Base-by-base conservation (phyloP, 2,329 filamentous ascomycete species). In the Claviceps sp. region DNA sequence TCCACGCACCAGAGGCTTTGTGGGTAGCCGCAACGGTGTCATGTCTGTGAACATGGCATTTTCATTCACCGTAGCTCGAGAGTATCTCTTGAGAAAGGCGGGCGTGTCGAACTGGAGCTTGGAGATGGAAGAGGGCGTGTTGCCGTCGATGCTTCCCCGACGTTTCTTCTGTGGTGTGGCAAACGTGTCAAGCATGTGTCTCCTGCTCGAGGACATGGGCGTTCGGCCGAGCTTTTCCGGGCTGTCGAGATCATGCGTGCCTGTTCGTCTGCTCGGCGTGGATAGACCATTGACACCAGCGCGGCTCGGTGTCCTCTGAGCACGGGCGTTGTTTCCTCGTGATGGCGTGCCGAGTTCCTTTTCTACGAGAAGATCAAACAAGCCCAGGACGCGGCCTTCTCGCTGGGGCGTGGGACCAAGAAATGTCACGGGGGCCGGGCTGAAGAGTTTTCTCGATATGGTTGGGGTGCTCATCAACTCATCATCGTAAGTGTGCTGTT, bases 391-490 rank as follows among this genome's bases (percentile, higher is more conserved):
- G 20, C 79, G 79, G 30, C 87, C 87, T 63, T 91, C 85, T 55
- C 82, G 81, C 61, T 91, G 87, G 3, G 87, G 87, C 13, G 87
- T 93, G 1, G 87, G 87, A 2, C 85, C 86, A 55, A 93, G 77
- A 1, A 75, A 77, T 5, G 78, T 81, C 2, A 79, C 78, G 11
- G 75, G 71, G 0, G 67, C 67, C 1, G 81, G 78, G 52, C 78
- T 81, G 61, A 84, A 84, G 5, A 84, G 70, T 53, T 75, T 79
- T 34, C 79, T 72, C 40, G 75, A 71, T 44, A 75, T 70, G 1
- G 75, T 76, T 1, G 82, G 81, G 1, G 81, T 82, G 44, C 71
- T 70, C 60, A 73, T 72, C 48, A 72, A 66, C 41, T 70, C 61
- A 43, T 71, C 66, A 44, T 71, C 66, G 42, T 69, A 64, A 18